Evolutionary conservation across 805 yeast genomes (phyloP), one percentile per base, ranked within the genome.

Genomic region (Metschnikowia hibisci): DNA sequence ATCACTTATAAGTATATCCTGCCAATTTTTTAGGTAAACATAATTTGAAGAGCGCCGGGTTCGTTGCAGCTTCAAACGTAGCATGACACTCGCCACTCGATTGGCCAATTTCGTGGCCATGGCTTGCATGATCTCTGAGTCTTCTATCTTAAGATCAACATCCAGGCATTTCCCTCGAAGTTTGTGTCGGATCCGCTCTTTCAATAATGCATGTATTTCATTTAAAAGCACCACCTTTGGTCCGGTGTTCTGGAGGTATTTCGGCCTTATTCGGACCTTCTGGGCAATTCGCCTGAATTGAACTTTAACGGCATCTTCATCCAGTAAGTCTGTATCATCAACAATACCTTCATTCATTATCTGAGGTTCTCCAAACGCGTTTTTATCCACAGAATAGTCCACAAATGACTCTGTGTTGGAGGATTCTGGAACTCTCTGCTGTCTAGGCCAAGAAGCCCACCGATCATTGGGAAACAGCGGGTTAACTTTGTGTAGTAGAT

Each of bases 381-480:
- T 14, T 5, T 26, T 16, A n/a, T n/a, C 22, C 8, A 43, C 37
- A 12, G 39, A 34, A 3, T 33, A 38, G 31, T 50, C 53, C 30
- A 43, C 52, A 20, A 32, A 45, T 9, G 35, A 45, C 30, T 44
- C 43, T 20, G 14, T 16, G 16, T 40, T 36, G 4, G 42, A 43
- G 10, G 53, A 52, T 22, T 50, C 53, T 16, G 31, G 20, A 15
- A 30, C 46, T 13, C n/a, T n/a, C 26, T 7, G 15, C 15, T 8
- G 26, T 30, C 72, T 56, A 1, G 91, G 91, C 91, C 91, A 84
- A 4, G 71, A 55, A 0, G 77, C 56, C 82, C 86, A 82, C 41
- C 56, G 42, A 35, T 51, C 34, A 41, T 48, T 39, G 34, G 75
- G 74, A 63, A 67, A 67, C 46, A 42, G 29, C 41, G 60, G 66